Conservation (phyloP, 257 asterid genomes). For the Rehmannia glutinosa region DNA sequence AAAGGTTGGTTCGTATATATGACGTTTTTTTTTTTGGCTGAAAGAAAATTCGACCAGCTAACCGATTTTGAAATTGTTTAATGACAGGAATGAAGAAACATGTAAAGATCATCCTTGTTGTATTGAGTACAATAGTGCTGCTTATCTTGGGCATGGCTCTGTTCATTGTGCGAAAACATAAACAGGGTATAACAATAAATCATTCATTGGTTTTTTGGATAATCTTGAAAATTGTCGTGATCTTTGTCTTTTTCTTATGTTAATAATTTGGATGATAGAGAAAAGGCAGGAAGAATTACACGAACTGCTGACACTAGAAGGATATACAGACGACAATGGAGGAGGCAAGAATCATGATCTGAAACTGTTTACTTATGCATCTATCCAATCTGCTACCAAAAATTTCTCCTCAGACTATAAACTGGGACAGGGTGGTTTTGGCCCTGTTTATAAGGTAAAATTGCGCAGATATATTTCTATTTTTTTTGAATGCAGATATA, state of each 20-base stretch:
- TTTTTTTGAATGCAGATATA: too few species aligned
- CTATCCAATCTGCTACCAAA: too few species aligned
- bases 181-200: slow-evolving; percentile 7
- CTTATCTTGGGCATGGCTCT: slow-evolving; percentile 8
- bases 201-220: background rate
- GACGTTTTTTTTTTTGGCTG: too few species aligned
- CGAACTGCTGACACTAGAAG: slow-evolving; percentile 30
- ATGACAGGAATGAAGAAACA: slow-evolving; percentile 19
- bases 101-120: slow-evolving; percentile 8
- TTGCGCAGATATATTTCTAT: too few species aligned
- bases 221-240: background rate
- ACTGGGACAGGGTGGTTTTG: too few species aligned
- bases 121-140: slow-evolving; percentile 10
- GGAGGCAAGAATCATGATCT: too few species aligned
- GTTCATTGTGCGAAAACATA: slow-evolving; percentile 11
- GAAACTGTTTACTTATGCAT: too few species aligned
- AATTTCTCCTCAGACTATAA: too few species aligned
- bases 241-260: background rate
- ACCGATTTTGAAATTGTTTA: background rate
- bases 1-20: background rate
- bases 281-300: slow-evolving; percentile 24
- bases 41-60: too few species aligned
- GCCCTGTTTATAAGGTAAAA: too few species aligned
- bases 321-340: slow-evolving; percentile 17
- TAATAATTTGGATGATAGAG: slow-evolving; percentile 15